phyloP scores from a whole-genome alignment of 2,329 filamentous ascomycete genomes.

The Cyanodermella asteris region DNA sequence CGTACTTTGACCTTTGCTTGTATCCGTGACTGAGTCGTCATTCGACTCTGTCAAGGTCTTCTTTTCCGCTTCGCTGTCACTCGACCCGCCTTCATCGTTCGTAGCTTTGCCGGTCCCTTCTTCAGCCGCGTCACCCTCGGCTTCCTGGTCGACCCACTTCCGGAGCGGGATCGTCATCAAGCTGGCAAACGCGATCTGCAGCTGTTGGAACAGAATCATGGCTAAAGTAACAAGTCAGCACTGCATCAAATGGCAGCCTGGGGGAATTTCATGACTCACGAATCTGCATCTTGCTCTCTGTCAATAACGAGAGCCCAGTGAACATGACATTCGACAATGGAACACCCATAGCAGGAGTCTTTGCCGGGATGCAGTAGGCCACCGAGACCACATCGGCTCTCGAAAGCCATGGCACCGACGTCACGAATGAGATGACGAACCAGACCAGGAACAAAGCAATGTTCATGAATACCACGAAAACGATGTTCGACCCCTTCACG shows the following conservation, averaged over 20 bases:
- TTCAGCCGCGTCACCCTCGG: background rate
- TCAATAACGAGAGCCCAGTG: slow-evolving; percentile 29
- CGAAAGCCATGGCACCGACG: slow-evolving; percentile 31
- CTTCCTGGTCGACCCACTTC: slow-evolving; percentile 15
- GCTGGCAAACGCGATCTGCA: slow-evolving; percentile 21
- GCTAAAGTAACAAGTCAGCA: too few relatives aligned
- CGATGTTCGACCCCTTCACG: slow-evolving; percentile 36
- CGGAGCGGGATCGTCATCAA: slow-evolving; percentile 20
- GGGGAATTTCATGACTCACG: too few relatives aligned
- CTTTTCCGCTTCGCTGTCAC: slow-evolving; percentile 1
- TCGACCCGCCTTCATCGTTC: too few relatives aligned
- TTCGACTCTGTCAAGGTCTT: background rate
- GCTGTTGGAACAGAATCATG: slow-evolving; percentile 32
- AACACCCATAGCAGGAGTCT: slow-evolving; percentile 49
- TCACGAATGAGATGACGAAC: slow-evolving; percentile 36
- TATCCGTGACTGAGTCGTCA: background rate
- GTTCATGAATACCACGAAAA: slow-evolving; percentile 47
- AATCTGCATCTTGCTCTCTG: slow-evolving; percentile 37
- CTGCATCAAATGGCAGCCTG: too few relatives aligned
- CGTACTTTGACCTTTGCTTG: slow-evolving; percentile 1
- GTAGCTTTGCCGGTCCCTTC: too few relatives aligned
- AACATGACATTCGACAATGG: slow-evolving; percentile 49
- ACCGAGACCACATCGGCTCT: slow-evolving; percentile 44
- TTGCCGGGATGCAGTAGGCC: slow-evolving; percentile 52
- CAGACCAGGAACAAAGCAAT: slow-evolving; percentile 42